Evolutionary conservation across 31 red algal genomes (phyloP), one percentile per base, ranked within the genome.

Genomic region (Odonthalia washingtoniensis): DNA sequence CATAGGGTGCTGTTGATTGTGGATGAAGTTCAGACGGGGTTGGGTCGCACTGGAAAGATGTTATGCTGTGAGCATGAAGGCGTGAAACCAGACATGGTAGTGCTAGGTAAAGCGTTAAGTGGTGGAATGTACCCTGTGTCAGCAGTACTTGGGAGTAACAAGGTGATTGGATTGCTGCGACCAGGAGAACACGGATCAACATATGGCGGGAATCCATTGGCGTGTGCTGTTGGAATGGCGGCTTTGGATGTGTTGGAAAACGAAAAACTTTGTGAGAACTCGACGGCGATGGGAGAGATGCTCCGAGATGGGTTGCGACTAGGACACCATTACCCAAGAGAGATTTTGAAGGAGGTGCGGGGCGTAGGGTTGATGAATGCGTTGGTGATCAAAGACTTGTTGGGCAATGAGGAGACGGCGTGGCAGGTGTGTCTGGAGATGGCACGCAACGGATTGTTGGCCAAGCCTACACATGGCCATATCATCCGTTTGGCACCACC

Each of bases 101-200:
- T 99, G 24, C 87, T 99, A 27, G 98, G 98, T 1, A 99, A 99
- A 69, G 95, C 98, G 17, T 70, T 99, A 18, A 94, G 89, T 24
- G 98, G 98, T n/a, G 98, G 98, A 0, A 83, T 99, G 65, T 94
- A 89, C 53, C 98, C 98, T 1, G 93, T 99, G 12, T 97, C 95
- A 4, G 95, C 95, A 17, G 95, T 99, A 3, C 46, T 99, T 53
- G 83, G 89, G 0, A 87, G 81, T 68, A 62, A 94, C 65, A 93
- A 99, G 84, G 91, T 99, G 17, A 60, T 99, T 62, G 79, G 84
- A 30, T 70, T 92, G 44, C 64, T 99, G 6, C 65, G 81, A 62
- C 95, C 97, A 28, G 97, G 97, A 21, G 94, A 99, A 61, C 98
- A 99, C 70, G 98, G 98, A 31, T 99, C 98, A 16, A 99, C 98